Conservation (phyloP, 2,329 filamentous ascomycete genomes). For the Diaporthe australafricana region DNA sequence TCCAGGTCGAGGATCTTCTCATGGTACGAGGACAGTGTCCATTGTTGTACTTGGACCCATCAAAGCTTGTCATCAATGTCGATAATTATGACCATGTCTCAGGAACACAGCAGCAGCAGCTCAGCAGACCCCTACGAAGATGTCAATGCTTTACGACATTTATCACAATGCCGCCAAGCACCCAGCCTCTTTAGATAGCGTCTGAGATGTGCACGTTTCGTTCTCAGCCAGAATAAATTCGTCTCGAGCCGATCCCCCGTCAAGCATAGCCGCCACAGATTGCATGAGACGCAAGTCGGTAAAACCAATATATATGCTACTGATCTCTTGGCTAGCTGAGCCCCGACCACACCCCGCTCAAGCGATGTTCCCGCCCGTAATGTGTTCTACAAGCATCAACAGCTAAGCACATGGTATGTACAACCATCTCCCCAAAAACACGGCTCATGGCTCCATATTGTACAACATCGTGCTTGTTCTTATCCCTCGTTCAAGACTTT, state of each 20-base stretch:
- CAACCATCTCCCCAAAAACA: conserved; percentile 8
- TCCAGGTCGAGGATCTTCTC: background rate
- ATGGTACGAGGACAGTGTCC: background rate
- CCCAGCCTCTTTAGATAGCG: no score
- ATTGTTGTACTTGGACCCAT: background rate
- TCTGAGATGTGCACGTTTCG: background rate
- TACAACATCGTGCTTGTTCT: conserved; percentile 7
- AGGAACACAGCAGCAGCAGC: background rate
- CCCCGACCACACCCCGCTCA: background rate
- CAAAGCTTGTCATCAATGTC: background rate
- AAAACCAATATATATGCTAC: background rate
- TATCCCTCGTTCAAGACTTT: background rate
- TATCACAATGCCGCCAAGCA: no score
- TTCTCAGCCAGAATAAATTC: background rate
- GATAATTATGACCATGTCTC: background rate
- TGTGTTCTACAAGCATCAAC: conserved; percentile 11
- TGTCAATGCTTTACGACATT: no score
- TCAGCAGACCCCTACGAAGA: no score
- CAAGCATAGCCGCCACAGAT: background rate
- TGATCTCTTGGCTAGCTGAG: conserved; percentile 16
- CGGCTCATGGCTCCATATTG: conserved; percentile 7
- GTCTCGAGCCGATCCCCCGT: background rate
- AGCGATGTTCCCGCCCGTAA: background rate
- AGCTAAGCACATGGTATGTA: conserved; percentile 14
- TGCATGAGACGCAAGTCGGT: background rate